These are phyloP conservation scores for Pseudotulostoma volvatum DNA, from an alignment of 495 filamentous ascomycete species.

Conservation along the genomic window DNA sequence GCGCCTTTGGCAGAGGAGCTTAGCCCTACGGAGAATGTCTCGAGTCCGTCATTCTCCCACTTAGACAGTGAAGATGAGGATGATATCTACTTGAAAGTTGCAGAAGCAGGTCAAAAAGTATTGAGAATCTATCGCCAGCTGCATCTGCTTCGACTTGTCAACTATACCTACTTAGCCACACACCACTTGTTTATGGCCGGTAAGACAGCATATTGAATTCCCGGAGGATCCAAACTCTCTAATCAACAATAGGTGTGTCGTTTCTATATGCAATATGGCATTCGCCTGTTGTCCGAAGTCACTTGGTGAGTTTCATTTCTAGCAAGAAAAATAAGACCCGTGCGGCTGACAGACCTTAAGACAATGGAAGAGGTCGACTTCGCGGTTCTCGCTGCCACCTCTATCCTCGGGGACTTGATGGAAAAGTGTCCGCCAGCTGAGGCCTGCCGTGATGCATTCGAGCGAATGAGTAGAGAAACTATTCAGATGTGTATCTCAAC, in stretches of 20 bases:
- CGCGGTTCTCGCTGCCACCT: constrained; percentile 85
- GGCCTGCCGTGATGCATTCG: constrained; percentile 84
- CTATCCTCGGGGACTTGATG: constrained; percentile 60
- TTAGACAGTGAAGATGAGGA: constrained; percentile 74
- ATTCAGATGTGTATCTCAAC: constrained; percentile 79
- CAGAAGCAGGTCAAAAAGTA: constrained; percentile 86
- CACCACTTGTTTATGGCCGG: constrained; percentile 96
- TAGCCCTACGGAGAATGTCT: constrained; percentile 48
- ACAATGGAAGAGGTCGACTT: constrained; percentile 92
- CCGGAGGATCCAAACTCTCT: neutral
- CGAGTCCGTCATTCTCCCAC: constrained; percentile 39
- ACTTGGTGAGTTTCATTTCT: constrained; percentile 43
- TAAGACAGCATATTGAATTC: constrained; percentile 14
- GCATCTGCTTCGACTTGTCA: constrained; percentile 75
- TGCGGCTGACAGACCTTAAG: constrained; percentile 22
- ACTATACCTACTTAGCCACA: constrained; percentile 92
- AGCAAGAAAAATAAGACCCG: neutral
- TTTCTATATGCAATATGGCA: constrained; percentile 98
- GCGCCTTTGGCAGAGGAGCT: constrained; percentile 66
- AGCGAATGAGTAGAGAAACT: constrained; percentile 87
- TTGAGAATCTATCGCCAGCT: constrained; percentile 79
- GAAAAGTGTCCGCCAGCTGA: constrained; percentile 68
- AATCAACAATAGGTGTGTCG: constrained; percentile 47
- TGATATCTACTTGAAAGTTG: constrained; percentile 79
- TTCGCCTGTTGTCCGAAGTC: constrained; percentile 69